Conservation (phyloP, 1,139 yeast species). For the Kazachstania sp. region DNA sequence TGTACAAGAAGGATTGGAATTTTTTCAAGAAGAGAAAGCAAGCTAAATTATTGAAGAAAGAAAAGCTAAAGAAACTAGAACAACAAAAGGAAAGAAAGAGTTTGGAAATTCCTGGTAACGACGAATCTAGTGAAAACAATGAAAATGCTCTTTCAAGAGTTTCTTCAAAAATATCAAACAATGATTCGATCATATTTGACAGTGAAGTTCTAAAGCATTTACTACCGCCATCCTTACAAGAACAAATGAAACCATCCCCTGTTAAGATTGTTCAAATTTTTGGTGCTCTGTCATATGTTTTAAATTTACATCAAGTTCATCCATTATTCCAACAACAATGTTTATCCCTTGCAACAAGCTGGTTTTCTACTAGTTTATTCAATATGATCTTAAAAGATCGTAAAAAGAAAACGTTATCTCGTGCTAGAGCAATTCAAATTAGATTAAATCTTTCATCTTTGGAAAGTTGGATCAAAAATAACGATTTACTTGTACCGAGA, state of each 20-base stretch:
- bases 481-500: constrained; percentile 42
- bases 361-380: constrained; percentile 65
- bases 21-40: constrained; percentile 48
- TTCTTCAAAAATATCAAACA: constrained; percentile 2
- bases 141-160: neutral
- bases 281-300: constrained; percentile 79
- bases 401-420: constrained; percentile 51
- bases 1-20: constrained; percentile 71
- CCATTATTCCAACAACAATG: constrained; percentile 69
- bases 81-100: constrained; percentile 6
- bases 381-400: constrained; percentile 61
- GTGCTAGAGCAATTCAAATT: constrained; percentile 83
- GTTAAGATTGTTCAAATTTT: constrained; percentile 74
- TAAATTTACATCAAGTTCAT: constrained; percentile 74
- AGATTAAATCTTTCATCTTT: constrained; percentile 75
- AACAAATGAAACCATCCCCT: constrained; percentile 79
- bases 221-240: constrained; percentile 61
- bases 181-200: constrained; percentile 38
- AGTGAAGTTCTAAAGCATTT: constrained; percentile 54
- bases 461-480: constrained; percentile 89
- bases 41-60: constrained; percentile 21
- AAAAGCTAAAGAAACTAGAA: constrained; percentile 9
- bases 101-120: constrained; percentile 3
- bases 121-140: constrained; percentile 1
- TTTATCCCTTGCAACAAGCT: constrained; percentile 68